phyloP scores from a whole-genome alignment of 768 basidiomycete species.

The Trametes elegans region DNA sequence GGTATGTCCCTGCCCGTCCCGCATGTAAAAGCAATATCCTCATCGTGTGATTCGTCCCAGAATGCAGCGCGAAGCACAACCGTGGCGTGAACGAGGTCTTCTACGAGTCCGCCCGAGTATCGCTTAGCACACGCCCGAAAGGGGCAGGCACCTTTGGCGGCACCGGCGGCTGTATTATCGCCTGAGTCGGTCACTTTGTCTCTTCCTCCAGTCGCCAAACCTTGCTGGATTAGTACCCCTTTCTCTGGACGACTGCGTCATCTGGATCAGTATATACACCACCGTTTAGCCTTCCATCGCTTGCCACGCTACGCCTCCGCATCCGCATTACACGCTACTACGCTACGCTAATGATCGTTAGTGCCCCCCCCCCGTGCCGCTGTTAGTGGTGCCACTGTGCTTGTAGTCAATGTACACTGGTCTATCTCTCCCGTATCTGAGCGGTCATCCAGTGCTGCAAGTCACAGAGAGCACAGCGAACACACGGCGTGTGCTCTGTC shows the following conservation, averaged over 20 bases:
- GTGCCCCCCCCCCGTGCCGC: background rate
- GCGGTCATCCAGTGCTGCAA: background rate
- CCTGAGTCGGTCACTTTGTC: background rate
- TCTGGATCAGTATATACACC: conserved; percentile 3
- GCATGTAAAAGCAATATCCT: no score
- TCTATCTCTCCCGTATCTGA: background rate
- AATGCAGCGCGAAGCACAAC: conserved; percentile 97
- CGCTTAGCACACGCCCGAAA: conserved; percentile 71
- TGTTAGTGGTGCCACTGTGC: background rate
- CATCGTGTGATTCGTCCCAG: conserved; percentile 38
- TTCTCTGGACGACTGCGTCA: conserved; percentile 11
- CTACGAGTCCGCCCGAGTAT: conserved; percentile 85
- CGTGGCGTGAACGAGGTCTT: conserved; percentile 94
- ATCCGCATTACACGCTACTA: background rate
- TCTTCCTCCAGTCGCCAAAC: no score
- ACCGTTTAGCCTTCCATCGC: no score
- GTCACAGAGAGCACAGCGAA: no score
- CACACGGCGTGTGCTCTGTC: no score
- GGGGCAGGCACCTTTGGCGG: conserved; percentile 44
- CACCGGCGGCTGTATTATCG: conserved; percentile 48
- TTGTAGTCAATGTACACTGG: background rate
- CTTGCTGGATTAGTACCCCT: no score
- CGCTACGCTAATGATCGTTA: conserved; percentile 1
- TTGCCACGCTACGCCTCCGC: background rate
- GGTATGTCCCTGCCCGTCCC: conserved; percentile 48